Conservation (phyloP, 805 yeast species). For the Metschnikowia koreensis region DNA sequence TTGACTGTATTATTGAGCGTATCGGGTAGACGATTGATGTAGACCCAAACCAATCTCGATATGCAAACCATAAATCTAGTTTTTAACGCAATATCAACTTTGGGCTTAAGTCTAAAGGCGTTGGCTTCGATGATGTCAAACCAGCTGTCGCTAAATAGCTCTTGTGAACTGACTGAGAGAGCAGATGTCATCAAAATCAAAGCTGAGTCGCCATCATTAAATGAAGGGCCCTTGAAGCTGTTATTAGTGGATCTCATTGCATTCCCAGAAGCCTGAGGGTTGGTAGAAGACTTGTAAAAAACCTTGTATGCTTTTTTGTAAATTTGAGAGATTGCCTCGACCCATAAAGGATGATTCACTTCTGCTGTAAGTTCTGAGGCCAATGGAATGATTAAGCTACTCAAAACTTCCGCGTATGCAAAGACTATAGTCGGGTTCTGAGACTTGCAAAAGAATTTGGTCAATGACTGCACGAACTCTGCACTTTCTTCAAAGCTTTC, state of each 20-base stretch:
- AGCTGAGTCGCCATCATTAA: slow-evolving; percentile 62
- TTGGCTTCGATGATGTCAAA: slow-evolving; percentile 60
- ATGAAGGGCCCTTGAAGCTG: neutral
- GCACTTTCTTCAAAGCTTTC: slow-evolving; percentile 92
- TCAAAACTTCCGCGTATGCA: slow-evolving; percentile 84
- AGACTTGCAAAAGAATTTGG: slow-evolving; percentile 73
- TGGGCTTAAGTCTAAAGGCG: slow-evolving; percentile 62
- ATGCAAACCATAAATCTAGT: slow-evolving; percentile 60
- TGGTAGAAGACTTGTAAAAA: slow-evolving; percentile 27
- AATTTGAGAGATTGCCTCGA: slow-evolving; percentile 67
- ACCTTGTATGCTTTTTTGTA: slow-evolving; percentile 49
- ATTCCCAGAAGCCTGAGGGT: slow-evolving; percentile 1
- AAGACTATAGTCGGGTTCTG: slow-evolving; percentile 61
- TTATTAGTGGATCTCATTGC: slow-evolving; percentile 4
- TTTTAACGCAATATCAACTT: slow-evolving; percentile 48
- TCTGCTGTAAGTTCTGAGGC: slow-evolving; percentile 90
- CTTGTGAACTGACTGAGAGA: slow-evolving; percentile 77
- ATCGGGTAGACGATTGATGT: slow-evolving; percentile 80
- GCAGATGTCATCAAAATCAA: slow-evolving; percentile 67
- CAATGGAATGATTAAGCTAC: slow-evolving; percentile 71
- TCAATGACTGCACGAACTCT: slow-evolving; percentile 79
- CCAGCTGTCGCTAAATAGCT: slow-evolving; percentile 74
- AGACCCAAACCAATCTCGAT: slow-evolving; percentile 85
- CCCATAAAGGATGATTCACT: slow-evolving; percentile 95
- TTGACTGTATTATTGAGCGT: slow-evolving; percentile 84